Evolutionary conservation across 2,329 filamentous ascomycete genomes (phyloP), one percentile per base, ranked within the genome.

Genomic region (Trichoderma simmonsii): DNA sequence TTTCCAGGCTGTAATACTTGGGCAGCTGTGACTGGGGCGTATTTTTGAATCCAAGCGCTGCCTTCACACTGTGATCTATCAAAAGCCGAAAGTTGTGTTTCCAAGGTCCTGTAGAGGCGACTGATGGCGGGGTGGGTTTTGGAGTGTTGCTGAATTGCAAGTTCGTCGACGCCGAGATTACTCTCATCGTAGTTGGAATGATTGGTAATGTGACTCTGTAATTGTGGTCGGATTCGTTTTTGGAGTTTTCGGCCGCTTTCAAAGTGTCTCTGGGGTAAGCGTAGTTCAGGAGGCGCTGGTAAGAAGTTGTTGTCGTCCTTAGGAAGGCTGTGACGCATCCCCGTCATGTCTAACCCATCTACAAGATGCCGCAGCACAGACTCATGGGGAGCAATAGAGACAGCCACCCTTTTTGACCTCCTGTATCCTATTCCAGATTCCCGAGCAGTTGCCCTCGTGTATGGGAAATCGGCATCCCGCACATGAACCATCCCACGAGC

Each of bases 21-120:
- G 4, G 84, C 84, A 3, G 93, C 90, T 43, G 82, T 84, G 30
- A 80, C 82, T 0, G 96, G 96, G 0, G 92, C 89, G 81, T 98
- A 97, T 77, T 98, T 98, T 54, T 95, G 91, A 2, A 86, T 80
- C 96, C 96, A 99, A 9, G 89, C 82, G 32, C 87, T 82, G 2
- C 84, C 85, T 78, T 98, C 95, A 76, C 92, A 97, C 64, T 86
- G 87, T 9, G 91, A 92, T 73, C 84, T 87, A 79, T 99, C 96
- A 77, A 95, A 98, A 0, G 95, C 90, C 5, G 93, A 95, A 14
- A 95, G 84, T 0, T 85, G 85, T 1, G 84, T 85, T 59, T 85
- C 82, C 36, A 98, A 85, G 0, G 86, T 85, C 3, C 84, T 79
- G 76, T 90, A 93, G 2, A 94, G 83, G 2, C 85, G 84, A 14